phyloP scores from a whole-genome alignment of 148 eudicot species.

The Camellia granthamiana region DNA sequence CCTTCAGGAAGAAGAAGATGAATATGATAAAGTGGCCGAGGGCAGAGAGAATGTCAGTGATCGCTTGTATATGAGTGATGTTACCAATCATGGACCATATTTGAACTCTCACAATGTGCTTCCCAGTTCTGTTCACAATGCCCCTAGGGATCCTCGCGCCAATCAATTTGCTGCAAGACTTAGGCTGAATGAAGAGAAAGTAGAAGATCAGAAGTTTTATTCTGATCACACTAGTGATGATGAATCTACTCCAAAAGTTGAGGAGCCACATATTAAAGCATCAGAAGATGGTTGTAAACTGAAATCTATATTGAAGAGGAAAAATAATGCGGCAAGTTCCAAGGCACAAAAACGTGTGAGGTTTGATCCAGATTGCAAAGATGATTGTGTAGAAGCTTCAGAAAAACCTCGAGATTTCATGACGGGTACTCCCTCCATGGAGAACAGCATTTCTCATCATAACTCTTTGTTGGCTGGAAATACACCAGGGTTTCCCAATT shows the following conservation, averaged over 20 bases:
- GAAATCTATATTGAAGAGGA: constrained; percentile 51
- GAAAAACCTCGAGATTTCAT: constrained; percentile 5
- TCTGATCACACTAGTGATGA: background rate
- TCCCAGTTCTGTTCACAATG: constrained; percentile 10
- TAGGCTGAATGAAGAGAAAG: constrained; percentile 46
- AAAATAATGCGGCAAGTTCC: constrained; percentile 27
- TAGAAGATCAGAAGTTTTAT: constrained; percentile 16
- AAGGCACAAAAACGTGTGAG: constrained; percentile 47
- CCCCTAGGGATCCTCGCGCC: constrained; percentile 40
- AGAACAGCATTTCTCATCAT: constrained; percentile 12
- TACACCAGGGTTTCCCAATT: constrained; percentile 37
- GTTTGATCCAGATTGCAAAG: constrained; percentile 42
- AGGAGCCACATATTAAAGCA: constrained; percentile 7
- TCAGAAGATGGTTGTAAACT: constrained; percentile 19
- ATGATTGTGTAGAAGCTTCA: constrained; percentile 10
- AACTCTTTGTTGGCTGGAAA: constrained; percentile 15
- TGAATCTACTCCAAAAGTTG: constrained; percentile 16
- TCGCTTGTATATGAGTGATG: constrained; percentile 28
- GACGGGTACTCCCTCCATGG: background rate
- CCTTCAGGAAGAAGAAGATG: constrained; percentile 37
- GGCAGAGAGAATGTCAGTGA: constrained; percentile 34
- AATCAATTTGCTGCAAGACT: constrained; percentile 39
- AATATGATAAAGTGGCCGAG: constrained; percentile 27
- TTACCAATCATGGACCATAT: constrained; percentile 27
- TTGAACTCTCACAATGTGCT: constrained; percentile 32